These are phyloP conservation scores for Fragaria nilgerrensis DNA, from an alignment of 306 rosid genomes.

Conservation along the genomic window DNA sequence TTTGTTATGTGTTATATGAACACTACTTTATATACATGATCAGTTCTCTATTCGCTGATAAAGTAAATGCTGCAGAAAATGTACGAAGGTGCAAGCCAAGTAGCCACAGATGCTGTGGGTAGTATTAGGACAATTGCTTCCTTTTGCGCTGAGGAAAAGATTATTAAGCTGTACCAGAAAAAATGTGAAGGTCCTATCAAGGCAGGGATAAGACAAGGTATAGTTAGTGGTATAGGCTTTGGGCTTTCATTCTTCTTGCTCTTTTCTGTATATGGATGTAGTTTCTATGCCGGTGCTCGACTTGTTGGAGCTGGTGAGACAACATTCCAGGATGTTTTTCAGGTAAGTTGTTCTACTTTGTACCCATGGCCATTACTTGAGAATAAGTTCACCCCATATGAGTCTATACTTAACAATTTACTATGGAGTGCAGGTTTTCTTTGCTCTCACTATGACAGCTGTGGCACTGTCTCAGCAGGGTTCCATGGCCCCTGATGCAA, in stretches of 20 bases:
- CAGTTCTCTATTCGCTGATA: no score
- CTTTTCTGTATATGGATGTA: conserved; percentile 42
- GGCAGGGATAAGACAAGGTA: conserved; percentile 48
- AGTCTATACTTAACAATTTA: background rate
- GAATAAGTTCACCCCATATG: no score
- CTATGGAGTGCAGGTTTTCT: conserved; percentile 40
- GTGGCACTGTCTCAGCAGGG: conserved; percentile 38
- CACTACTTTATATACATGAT: background rate
- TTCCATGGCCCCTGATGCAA: conserved; percentile 38
- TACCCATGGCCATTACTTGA: background rate
- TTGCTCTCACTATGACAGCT: conserved; percentile 44
- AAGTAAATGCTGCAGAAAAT: background rate
- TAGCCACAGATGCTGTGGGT: background rate
- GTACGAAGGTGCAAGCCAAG: conserved; percentile 32
- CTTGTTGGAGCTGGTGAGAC: conserved; percentile 44
- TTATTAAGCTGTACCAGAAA: conserved; percentile 44
- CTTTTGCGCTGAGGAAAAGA: conserved; percentile 71
- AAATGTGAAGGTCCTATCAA: conserved; percentile 59
- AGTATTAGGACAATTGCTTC: conserved; percentile 55
- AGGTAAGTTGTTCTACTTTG: conserved; percentile 22
- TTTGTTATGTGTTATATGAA: no score
- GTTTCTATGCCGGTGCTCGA: conserved; percentile 61
- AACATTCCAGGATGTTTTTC: conserved; percentile 51
- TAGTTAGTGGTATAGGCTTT: conserved; percentile 49
- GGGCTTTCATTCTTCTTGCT: conserved; percentile 55